phyloP scores from a whole-genome alignment of 2,329 filamentous ascomycete species.

The Penicillium olsonii region DNA sequence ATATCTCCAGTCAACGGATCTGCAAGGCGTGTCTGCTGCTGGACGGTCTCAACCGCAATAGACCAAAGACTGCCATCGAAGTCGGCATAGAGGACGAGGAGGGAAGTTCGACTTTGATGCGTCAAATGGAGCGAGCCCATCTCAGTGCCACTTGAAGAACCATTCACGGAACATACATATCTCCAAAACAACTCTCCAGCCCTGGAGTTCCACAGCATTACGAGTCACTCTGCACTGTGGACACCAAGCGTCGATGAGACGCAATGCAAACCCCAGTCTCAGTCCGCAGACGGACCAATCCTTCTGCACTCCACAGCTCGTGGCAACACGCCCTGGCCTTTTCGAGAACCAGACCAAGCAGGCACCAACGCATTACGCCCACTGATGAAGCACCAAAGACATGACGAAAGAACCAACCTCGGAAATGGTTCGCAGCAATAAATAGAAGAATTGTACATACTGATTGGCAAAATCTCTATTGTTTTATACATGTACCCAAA shows the following conservation, averaged over 20 bases:
- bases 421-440: background rate
- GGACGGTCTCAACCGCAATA: slow-evolving; percentile 81
- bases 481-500: slow-evolving; percentile 7
- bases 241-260: too few species aligned
- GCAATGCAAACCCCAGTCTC: background rate
- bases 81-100: slow-evolving; percentile 52
- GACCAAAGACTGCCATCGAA: slow-evolving; percentile 50
- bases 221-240: too few species aligned
- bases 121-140: slow-evolving; percentile 52
- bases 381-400: background rate
- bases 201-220: too few species aligned
- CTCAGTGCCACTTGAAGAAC: slow-evolving; percentile 38
- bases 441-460: background rate
- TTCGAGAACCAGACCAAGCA: background rate
- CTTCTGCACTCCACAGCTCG: slow-evolving; percentile 3
- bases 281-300: background rate
- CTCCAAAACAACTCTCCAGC: background rate
- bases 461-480: background rate
- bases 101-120: slow-evolving; percentile 52
- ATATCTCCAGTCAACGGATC: slow-evolving; percentile 89
- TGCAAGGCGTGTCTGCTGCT: slow-evolving; percentile 93
- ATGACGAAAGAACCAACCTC: background rate
- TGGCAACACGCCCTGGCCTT: background rate
- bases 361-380: background rate
- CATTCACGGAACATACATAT: background rate